Conservation (phyloP, 352 stramenopile species). For the Phytophthora rubi region DNA sequence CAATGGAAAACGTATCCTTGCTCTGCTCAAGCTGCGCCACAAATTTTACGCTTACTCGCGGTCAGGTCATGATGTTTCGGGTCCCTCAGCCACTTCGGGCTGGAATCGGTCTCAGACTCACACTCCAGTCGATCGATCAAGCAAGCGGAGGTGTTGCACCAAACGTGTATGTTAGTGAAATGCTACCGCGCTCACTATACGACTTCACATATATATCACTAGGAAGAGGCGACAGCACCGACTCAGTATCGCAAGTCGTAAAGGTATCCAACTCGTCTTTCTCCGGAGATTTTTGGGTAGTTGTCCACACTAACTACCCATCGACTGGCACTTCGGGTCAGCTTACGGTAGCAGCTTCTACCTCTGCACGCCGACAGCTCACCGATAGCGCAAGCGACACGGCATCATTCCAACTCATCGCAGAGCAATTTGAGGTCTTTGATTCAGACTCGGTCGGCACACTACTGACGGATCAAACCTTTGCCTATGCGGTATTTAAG, state of each 20-base stretch:
- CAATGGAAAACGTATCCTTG: slow-evolving; percentile 54
- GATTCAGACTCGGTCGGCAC: slow-evolving; percentile 2
- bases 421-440: slow-evolving; percentile 46
- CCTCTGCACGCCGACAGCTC: slow-evolving; percentile 12
- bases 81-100: slow-evolving; percentile 65
- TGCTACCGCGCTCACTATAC: slow-evolving; percentile 71
- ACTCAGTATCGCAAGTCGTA: slow-evolving; percentile 38
- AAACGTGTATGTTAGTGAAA: slow-evolving; percentile 78
- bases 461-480: slow-evolving; percentile 61
- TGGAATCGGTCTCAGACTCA: slow-evolving; percentile 49
- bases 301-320: slow-evolving; percentile 72
- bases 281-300: slow-evolving; percentile 74
- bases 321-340: slow-evolving; percentile 17
- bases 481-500: slow-evolving; percentile 46
- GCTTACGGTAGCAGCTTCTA: slow-evolving; percentile 22
- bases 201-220: slow-evolving; percentile 75
- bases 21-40: slow-evolving; percentile 59
- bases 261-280: slow-evolving; percentile 59
- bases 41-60: slow-evolving; percentile 52
- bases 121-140: slow-evolving; percentile 29
- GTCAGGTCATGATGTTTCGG: slow-evolving; percentile 69
- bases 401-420: slow-evolving; percentile 47
- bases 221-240: slow-evolving; percentile 26
- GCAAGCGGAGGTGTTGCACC: slow-evolving; percentile 27
- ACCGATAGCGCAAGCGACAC: background rate